A percentile compares a stretch with the other conserved stretches of the same genome.
phyloP scores from a whole-genome alignment of 148 eudicot species.

The Rhododendron simsii region DNA sequence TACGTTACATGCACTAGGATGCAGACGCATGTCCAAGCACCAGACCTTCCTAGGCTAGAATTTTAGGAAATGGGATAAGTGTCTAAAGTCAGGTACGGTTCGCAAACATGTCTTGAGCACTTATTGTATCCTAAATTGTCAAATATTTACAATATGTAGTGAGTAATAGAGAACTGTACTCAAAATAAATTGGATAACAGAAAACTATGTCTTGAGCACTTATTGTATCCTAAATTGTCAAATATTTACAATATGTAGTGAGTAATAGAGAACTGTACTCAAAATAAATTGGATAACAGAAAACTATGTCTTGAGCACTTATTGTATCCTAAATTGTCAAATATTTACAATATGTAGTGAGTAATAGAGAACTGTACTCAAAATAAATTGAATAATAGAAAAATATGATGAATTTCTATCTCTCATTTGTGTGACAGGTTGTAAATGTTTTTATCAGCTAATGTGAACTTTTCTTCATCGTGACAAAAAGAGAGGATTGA shows the following conservation, averaged over 20 bases:
- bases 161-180: neutral
- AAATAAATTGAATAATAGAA: neutral
- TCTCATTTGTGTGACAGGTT: neutral
- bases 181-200: neutral
- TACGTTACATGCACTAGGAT: neutral
- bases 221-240: neutral
- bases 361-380: neutral
- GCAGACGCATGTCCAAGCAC: neutral
- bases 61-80: neutral
- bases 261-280: neutral
- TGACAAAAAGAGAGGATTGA: neutral
- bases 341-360: neutral
- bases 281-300: neutral
- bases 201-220: neutral
- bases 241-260: neutral
- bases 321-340: neutral
- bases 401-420: neutral
- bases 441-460: neutral
- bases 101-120: neutral
- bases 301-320: neutral
- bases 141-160: neutral
- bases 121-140: neutral
- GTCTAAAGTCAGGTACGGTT: neutral
- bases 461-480: neutral
- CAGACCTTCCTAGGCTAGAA: neutral